These are phyloP conservation scores for Ceratobasidium sp. DNA, from an alignment of 1,284 basidiomycete species.

Conservation along the genomic window DNA sequence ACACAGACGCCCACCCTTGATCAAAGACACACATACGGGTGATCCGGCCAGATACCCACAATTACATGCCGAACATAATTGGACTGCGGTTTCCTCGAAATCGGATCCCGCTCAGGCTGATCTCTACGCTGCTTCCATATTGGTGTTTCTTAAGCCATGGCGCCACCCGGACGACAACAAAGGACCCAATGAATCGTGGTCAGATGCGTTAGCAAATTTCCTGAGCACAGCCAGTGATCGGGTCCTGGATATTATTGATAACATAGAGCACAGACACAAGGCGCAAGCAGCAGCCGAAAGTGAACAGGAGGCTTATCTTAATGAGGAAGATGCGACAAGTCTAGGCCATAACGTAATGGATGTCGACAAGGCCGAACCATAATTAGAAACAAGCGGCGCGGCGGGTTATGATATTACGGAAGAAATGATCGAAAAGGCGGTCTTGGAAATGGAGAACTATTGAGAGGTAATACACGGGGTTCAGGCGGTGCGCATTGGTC, in stretches of 20 bases:
- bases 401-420: background rate
- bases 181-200: conserved; percentile 14
- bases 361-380: background rate
- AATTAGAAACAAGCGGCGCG: background rate
- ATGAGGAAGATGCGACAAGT: background rate
- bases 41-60: conserved; percentile 5
- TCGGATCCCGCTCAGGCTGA: conserved; percentile 10
- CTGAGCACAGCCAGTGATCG: background rate
- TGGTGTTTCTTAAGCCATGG: conserved; percentile 38
- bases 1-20: conserved; percentile 8
- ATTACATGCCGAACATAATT: conserved; percentile 26
- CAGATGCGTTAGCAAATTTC: conserved; percentile 18
- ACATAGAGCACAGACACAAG: conserved; percentile 10
- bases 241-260: background rate
- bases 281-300: conserved; percentile 8
- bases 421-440: conserved; percentile 4
- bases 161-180: background rate
- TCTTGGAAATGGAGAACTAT: background rate
- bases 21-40: conserved; percentile 1
- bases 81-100: conserved; percentile 24
- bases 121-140: conserved; percentile 15
- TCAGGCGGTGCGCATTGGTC: background rate
- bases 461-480: conserved; percentile 1
- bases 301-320: background rate
- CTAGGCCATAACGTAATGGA: background rate